These are phyloP conservation scores for Kodamaea jinghongensis DNA, from an alignment of 805 yeast species.

Conservation along the genomic window DNA sequence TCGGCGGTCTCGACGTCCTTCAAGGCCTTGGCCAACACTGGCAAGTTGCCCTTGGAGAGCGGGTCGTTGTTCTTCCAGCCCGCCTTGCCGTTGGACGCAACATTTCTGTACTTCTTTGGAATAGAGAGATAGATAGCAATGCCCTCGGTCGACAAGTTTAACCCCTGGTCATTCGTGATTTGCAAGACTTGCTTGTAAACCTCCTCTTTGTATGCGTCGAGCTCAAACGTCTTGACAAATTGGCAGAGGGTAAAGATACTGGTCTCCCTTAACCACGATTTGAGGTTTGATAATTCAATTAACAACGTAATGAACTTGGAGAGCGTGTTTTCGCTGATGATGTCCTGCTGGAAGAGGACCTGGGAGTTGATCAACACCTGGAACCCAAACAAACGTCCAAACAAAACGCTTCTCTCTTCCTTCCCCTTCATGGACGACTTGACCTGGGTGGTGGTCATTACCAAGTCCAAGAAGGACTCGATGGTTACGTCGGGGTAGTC, in stretches of 20 bases:
- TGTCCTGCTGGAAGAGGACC: slow-evolving; percentile 19
- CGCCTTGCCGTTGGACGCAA: slow-evolving; percentile 13
- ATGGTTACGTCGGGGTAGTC: slow-evolving; percentile 30
- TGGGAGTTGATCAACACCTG: slow-evolving; percentile 62
- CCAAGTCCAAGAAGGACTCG: slow-evolving; percentile 37
- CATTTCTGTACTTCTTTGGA: slow-evolving; percentile 27
- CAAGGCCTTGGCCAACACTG: slow-evolving; percentile 57
- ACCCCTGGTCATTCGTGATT: slow-evolving; percentile 48
- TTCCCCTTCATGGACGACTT: slow-evolving; percentile 61
- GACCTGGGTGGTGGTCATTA: slow-evolving; percentile 31
- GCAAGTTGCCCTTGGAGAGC: slow-evolving; percentile 64
- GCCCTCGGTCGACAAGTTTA: slow-evolving; percentile 75
- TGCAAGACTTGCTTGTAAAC: slow-evolving; percentile 34
- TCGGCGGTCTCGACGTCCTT: slow-evolving; percentile 51
- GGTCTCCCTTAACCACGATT: slow-evolving; percentile 87
- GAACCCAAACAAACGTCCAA: slow-evolving; percentile 83
- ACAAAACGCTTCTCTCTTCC: slow-evolving; percentile 73
- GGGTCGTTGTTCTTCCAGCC: slow-evolving; percentile 78
- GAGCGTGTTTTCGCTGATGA: slow-evolving; percentile 26
- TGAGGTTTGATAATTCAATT: slow-evolving; percentile 56
- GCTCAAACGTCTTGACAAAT: slow-evolving; percentile 25
- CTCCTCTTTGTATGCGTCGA: slow-evolving; percentile 12
- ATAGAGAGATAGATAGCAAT: slow-evolving; percentile 65
- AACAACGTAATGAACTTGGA: slow-evolving; percentile 44
- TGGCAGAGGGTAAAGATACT: slow-evolving; percentile 68